Conservation (phyloP, 164 flowering plant species). For the Umbellularia californica region DNA sequence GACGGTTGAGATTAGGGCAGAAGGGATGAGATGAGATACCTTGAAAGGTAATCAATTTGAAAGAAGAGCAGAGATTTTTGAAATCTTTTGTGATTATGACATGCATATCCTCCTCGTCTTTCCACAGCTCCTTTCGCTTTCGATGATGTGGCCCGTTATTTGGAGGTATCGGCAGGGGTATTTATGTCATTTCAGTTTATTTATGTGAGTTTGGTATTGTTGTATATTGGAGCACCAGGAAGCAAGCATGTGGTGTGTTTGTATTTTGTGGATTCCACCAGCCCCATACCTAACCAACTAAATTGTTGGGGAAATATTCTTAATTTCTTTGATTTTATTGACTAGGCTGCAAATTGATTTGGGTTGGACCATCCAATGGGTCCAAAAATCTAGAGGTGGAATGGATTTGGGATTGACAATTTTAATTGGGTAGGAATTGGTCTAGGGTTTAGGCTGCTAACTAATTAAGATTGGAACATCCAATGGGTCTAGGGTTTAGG, state of each 20-base stretch:
- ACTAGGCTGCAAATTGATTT: no score
- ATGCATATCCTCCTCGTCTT: background rate
- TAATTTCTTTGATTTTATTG: background rate
- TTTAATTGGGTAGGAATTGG: no score
- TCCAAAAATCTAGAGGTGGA: no score
- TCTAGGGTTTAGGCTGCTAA: no score
- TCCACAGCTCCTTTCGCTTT: background rate
- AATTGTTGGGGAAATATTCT: background rate
- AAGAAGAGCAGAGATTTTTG: background rate
- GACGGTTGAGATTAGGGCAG: background rate
- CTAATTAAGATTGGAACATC: no score
- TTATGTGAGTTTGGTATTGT: background rate
- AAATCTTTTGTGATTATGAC: background rate
- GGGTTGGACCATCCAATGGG: no score
- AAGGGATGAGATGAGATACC: background rate
- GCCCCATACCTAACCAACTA: no score
- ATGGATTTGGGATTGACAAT: no score
- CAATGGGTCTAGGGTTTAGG: no score
- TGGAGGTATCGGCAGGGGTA: background rate
- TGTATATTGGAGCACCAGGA: background rate
- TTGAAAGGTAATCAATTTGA: background rate
- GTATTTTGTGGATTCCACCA: no score
- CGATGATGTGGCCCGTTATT: background rate
- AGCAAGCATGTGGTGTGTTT: no score
- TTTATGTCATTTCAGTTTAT: background rate